Base-by-base conservation (phyloP, 2,329 filamentous ascomycete genomes). In the Hymenoscyphus salicellus region DNA sequence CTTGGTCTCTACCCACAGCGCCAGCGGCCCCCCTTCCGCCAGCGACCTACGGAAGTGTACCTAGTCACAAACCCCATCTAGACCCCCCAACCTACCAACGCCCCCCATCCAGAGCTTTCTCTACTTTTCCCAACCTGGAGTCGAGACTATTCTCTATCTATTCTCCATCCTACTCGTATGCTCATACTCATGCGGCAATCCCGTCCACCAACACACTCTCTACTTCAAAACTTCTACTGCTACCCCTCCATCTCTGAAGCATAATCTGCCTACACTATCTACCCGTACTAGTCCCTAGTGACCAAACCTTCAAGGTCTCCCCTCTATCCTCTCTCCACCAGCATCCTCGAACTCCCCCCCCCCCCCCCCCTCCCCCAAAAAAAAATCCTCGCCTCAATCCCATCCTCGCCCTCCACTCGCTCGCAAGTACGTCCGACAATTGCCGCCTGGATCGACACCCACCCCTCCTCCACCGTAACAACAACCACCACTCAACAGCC, bases 401-500 rank as follows among this genome's bases (percentile, higher is more conserved):
- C 43, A 49, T 49, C 43, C 10, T 49, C 43, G 23, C 33, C 33
- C 8, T 33, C n/a, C 33, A 8, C 33, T 38, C 36, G 36, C 36
- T 38, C 36, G 20, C 23, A 52, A 23, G 20, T 52, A 23, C 46
- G 46, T 52, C 46, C 46, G 55, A 58, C 30, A 33, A 33, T 58
- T 58, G 55, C 55, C 55, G 55, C 30, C 55, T 43, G 32, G 6
- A 46, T 33, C 61, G 60, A 46, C 63, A 46, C 32, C 11, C 57
- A 55, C 30, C 38, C 11, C 26, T n/a, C 28, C 33, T 28, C 49
- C 36, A 60, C 41, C n/a, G 20, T 10, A 26, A 26, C 46, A 52
- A 52, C 46, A 26, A 23, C 46, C 46, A 52, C 23, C 46, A 38
- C 36, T 38, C 46, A 52, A 52, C 46, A 26, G 20, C 46, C 46